Percentiles rank a stretch among this genome's conserved stretches.
These are phyloP conservation scores for Sarocladium brachiariae DNA, from an alignment of 2,329 filamentous ascomycete genomes.

Conservation along the genomic window DNA sequence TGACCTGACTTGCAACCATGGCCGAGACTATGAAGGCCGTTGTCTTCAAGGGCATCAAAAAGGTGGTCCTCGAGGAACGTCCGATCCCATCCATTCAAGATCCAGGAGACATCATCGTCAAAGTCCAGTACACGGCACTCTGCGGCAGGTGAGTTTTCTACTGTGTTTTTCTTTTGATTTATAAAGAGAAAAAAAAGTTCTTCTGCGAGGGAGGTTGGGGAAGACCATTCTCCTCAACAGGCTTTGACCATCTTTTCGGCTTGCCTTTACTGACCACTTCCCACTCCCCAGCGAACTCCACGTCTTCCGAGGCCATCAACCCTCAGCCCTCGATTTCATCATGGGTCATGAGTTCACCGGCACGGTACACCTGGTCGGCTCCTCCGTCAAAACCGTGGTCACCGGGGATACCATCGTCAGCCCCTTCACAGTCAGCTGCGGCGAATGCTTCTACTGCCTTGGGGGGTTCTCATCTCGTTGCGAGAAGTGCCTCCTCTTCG, in stretches of 20 bases:
- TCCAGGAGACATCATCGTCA: constrained; percentile 71
- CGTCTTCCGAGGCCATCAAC: constrained; percentile 75
- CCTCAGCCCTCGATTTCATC: constrained; percentile 53
- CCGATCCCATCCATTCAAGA: constrained; percentile 68
- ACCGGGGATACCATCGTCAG: constrained; percentile 74
- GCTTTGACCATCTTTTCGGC: too few relatives aligned
- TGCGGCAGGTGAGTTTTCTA: constrained; percentile 77
- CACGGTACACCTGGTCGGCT: constrained; percentile 60
- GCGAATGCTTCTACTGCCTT: constrained; percentile 77
- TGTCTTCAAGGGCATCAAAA: constrained; percentile 72
- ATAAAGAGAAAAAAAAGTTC: too few relatives aligned
- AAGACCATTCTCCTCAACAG: too few relatives aligned
- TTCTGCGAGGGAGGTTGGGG: too few relatives aligned
- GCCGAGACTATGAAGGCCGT: constrained; percentile 74
- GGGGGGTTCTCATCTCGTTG: constrained; percentile 73
- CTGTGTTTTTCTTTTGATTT: too few relatives aligned
- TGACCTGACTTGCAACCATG: neutral
- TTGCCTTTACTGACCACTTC: too few relatives aligned
- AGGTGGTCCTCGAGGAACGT: constrained; percentile 70
- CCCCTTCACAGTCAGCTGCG: constrained; percentile 59
- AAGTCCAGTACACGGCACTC: constrained; percentile 74
- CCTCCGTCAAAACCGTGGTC: constrained; percentile 59
- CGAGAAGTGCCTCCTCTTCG: constrained; percentile 62
- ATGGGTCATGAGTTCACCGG: constrained; percentile 89
- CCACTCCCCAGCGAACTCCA: constrained; percentile 63